A percentile compares a stretch with the other conserved stretches of the same genome.
Evolutionary conservation across 352 stramenopile species (phyloP).

Genomic region (Blastocystis sp.): DNA sequence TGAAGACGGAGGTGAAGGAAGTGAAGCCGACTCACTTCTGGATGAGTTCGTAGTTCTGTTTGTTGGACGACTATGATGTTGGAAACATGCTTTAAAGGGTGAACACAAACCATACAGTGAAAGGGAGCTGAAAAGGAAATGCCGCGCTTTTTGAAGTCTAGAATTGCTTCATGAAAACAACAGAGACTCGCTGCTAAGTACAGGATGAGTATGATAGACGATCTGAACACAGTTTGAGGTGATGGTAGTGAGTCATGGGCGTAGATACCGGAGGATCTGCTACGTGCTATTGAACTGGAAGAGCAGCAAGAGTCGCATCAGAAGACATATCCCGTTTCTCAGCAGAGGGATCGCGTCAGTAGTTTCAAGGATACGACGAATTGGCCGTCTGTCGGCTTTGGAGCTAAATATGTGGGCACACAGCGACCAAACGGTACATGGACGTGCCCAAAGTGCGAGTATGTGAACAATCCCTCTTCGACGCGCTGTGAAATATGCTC

Average conservation of each 20-base stretch:
- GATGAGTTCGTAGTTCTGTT: conserved; percentile 63
- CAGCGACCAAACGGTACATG: not conserved
- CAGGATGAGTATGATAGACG: too few species aligned
- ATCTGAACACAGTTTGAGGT: too few species aligned
- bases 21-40: conserved; percentile 48
- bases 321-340: not conserved
- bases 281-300: conserved; percentile 39
- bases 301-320: not conserved
- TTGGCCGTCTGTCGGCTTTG: conserved; percentile 44
- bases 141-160: too few species aligned
- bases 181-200: too few species aligned
- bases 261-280: conserved; percentile 44
- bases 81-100: too few species aligned
- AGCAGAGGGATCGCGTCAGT: not conserved
- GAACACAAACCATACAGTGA: too few species aligned
- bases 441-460: conserved; percentile 21
- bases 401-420: not conserved
- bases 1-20: conserved; percentile 37
- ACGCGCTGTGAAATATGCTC: conserved; percentile 42
- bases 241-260: not conserved
- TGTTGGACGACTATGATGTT: not conserved
- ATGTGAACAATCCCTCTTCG: not conserved
- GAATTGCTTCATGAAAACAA: too few species aligned
- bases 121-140: too few species aligned
- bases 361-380: not conserved